Evolutionary conservation across 176 grass and related monocot genomes (phyloP), one percentile per base, ranked within the genome.

Genomic region (Dactylis glomerata): DNA sequence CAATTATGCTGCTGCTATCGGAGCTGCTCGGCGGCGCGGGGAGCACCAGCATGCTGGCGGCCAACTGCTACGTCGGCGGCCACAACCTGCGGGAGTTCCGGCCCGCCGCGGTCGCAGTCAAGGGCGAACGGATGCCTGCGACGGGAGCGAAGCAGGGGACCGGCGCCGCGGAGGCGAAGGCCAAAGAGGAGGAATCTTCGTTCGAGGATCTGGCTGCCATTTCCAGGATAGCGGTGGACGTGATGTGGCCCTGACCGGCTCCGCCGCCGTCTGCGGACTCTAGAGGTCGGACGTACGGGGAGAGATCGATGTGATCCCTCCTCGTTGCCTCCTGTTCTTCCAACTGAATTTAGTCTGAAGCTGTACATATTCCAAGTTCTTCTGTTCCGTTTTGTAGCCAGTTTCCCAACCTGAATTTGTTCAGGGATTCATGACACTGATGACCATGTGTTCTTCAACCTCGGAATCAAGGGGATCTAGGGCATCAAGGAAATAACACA

Each of bases 221-320:
- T 46, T 66, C 84, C 73, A 73, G 64, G 54, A 56, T 90, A 23
- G 73, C 79, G 0, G 88, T 90, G 41, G 88, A 90, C 52, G 27
- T 86, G 4, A 90, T 90, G 88, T 90, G 88, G 88, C 88, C 83
- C 20, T 88, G 66, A 88, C 33, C 61, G 5, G 28, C 5, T n/a
- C 44, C 5, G 33, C 5, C 70, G n/a, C 5, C 54, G 14, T 10
- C 65, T 40, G 59, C 20, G 50, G 77, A 24, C 28, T 37, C 16
- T 16, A 10, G 27, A 79, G 34, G 10, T 23, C 41, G 3, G 23
- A 42, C 15, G 27, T 13, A 38, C 27, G 59, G 59, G 26, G 34
- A 37, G 31, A 37, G 63, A 52, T 33, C 28, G 7, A 73, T 26
- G 5, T 13, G 51, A 31, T 33, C 4, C 19, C 27, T 49, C 23